Evolutionary conservation across 2,329 filamentous ascomycete species (phyloP), one percentile per base, ranked within the genome.

Genomic region (Alternaria atra): DNA sequence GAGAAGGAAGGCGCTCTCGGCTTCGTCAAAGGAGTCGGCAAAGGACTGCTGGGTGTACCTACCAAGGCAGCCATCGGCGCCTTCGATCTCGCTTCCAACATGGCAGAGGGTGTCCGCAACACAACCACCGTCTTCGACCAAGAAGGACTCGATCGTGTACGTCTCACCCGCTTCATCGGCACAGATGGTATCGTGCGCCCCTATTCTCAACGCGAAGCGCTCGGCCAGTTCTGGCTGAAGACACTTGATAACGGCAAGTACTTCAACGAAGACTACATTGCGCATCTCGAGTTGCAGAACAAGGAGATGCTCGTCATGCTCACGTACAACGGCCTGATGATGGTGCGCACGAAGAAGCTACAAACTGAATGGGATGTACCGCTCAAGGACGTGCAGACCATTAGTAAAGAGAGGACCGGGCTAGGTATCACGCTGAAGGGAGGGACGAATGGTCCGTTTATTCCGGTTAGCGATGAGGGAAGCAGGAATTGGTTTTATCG

Each of bases 181-280:
- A 88, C 90, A 42, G 94, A 99, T 77, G 95, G 95, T 40, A 92
- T 99, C 61, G 94, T 99, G 34, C 90, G 94, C 3, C 94, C 95
- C 0, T 99, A 97, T 83, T 94, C 90, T 57, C 92, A 97, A 76
- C 92, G 95, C 47, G 95, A 99, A 83, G 94, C 95, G 0, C 88
- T 99, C 3, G 95, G 95, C 0, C 95, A 99, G 78, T 97, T 93
- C 83, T 99, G 95, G 96, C 89, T 99, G 66, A 99, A 99, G 85
- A 97, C 97, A 60, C 89, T 97, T 10, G 95, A 99, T 80, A 95
- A 97, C 67, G 95, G 95, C 63, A 95, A 94, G 78, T 98, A 94
- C 84, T 99, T 99, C 86, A 91, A 97, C 80, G 95, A 99, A 80
- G 87, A 93, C 76, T 99, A 99, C 82, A 95, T 99, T 77, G 96